A percentile compares a stretch with the other conserved stretches of the same genome.
These are phyloP conservation scores for Myriosclerotinia scirpicola DNA, from an alignment of 2,329 filamentous ascomycete species.

Conservation along the genomic window DNA sequence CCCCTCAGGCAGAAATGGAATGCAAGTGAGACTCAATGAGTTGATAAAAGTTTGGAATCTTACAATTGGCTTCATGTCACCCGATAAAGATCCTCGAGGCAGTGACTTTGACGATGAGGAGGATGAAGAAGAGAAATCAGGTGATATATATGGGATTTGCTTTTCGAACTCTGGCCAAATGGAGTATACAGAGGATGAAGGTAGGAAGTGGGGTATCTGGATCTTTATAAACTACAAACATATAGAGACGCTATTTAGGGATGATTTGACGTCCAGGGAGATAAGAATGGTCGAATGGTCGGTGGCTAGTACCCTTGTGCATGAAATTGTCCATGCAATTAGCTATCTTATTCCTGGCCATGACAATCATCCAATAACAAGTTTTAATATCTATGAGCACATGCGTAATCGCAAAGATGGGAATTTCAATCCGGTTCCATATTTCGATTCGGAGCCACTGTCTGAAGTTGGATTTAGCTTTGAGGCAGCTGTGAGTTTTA, in stretches of 20 bases:
- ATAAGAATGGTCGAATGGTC: conserved; percentile 23
- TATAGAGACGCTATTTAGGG: conserved; percentile 24
- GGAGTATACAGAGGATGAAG: not conserved
- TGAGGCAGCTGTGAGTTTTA: conserved; percentile 28
- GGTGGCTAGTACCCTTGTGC: conserved; percentile 25
- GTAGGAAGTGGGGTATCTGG: conserved; percentile 13
- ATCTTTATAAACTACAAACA: conserved; percentile 22
- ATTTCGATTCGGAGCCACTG: conserved; percentile 27
- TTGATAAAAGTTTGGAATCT: conserved; percentile 9
- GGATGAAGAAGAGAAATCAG: not conserved
- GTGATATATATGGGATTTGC: conserved; percentile 11
- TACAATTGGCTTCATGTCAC: conserved; percentile 25
- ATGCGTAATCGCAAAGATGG: no score
- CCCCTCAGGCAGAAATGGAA: not conserved
- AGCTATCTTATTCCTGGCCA: not conserved
- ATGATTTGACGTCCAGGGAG: conserved; percentile 11
- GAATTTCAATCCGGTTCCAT: conserved; percentile 18
- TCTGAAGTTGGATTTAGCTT: conserved; percentile 29
- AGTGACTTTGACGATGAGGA: not conserved
- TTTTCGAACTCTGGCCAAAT: conserved; percentile 23
- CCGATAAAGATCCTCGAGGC: conserved; percentile 24
- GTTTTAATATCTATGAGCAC: no score
- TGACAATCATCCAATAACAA: not conserved
- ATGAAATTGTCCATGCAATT: conserved; percentile 29
- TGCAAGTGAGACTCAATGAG: not conserved